These are phyloP conservation scores for Dendrobium huoshanense DNA, from an alignment of 106 monocot genomes.

Conservation along the genomic window DNA sequence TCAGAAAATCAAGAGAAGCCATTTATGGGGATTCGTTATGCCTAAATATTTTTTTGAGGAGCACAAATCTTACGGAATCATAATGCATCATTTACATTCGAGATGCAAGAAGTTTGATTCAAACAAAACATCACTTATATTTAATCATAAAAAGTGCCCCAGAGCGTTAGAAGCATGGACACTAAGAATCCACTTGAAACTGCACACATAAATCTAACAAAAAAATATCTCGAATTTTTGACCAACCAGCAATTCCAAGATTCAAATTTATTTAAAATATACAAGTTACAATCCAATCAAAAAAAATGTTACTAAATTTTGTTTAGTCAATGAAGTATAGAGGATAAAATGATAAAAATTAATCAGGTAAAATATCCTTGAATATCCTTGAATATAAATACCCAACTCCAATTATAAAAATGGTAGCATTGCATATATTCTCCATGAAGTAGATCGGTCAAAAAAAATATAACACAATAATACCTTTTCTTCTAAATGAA, in stretches of 20 bases:
- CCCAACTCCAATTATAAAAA: neutral
- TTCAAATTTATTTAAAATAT: conserved; percentile 1
- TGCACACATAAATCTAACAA: neutral
- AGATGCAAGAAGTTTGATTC: too few relatives aligned
- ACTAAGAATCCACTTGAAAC: neutral
- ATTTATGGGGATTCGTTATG: too few relatives aligned
- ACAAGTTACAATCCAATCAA: neutral
- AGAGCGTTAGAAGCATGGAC: neutral
- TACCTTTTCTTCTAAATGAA: conserved; percentile 59
- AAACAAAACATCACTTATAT: neutral
- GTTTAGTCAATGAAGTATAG: neutral
- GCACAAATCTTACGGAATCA: too few relatives aligned
- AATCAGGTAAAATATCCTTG: neutral
- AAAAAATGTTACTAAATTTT: neutral
- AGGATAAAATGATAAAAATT: neutral
- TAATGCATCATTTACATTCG: too few relatives aligned
- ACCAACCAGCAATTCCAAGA: neutral
- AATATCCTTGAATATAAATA: neutral
- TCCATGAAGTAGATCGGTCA: neutral
- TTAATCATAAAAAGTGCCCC: neutral
- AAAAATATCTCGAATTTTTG: neutral
- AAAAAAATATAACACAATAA: neutral
- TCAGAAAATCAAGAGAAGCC: too few relatives aligned
- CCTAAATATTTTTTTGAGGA: too few relatives aligned
- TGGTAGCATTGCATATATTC: too few relatives aligned